Base-by-base conservation (phyloP, 768 basidiomycete species). In the Tylopilus sp. region DNA sequence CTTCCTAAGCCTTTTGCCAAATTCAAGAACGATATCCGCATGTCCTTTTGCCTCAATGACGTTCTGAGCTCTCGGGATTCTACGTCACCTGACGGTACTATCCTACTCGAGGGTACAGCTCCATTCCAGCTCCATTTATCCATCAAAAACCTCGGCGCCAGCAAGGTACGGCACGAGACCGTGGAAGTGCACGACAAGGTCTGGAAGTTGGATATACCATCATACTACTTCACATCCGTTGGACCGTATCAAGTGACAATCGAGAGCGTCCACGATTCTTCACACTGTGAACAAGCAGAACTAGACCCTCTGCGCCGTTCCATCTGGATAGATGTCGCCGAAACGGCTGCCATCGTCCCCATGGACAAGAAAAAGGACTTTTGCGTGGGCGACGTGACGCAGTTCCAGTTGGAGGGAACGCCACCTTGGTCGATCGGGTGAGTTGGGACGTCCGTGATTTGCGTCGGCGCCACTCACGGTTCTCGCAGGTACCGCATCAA, bases 331-430 rank as follows among this genome's bases (percentile, higher is more conserved):
- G 92, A 98, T 60, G 93, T 98, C n/a, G 91, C 93, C 3, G 97
- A 99, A 71, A 92, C 92, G 1, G 97, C 97, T 10, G 84, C 91
- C 13, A 93, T 99, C 50, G 79, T 92, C 42, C 87, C 96, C 6
- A 82, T 93, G 59, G 87, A 89, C 61, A 75, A 85, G 52, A 78
- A 83, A 52, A 78, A 78, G 59, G 86, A 98, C 63, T 85, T 89
- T 55, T 99, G 97, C 71, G 87, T 91, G 2, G 96, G 95, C 10
- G 93, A 98, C 54, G 77, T 84, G 26, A 78, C 89, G 10, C 92
- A 92, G 57, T 98, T 97, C 78, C 86, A 95, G 65, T 76, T 99
- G 16, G 92, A 97, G 70, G 97, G 97, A 40, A 89, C 83, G 29
- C 88, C 94, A 16, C 93, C 96, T 4, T 98, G 94, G 93, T 86